Evolutionary conservation across 495 filamentous ascomycete species (phyloP), one percentile per base, ranked within the genome.

Genomic region (Lasiosphaeria miniovina): DNA sequence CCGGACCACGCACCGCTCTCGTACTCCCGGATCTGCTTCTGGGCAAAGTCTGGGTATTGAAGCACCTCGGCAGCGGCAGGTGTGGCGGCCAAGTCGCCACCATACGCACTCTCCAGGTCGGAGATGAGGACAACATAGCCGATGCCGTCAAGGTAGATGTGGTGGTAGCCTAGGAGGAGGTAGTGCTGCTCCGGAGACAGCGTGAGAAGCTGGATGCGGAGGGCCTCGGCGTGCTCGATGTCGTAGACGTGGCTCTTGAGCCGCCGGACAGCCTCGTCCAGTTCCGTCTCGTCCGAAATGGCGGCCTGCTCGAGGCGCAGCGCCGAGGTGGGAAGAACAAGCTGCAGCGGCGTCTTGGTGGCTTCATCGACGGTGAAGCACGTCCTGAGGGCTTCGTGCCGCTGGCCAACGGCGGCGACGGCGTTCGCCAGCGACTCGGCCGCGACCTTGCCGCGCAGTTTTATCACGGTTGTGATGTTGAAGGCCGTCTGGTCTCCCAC

Each of bases 321-420:
- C 1, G 36, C 32, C 0, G 65, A 35, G 0, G 32, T 15, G 6
- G 56, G n/a, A 9, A 68, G 38, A 7, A 71, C 38, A 0, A 33
- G 62, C 40, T 70, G 63, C 54, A 55, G 36, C 1, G 59, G 53
- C 35, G 58, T 15, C 34, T 57, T 49, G 49, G 48, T 52, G 15
- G 17, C 40, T 59, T 62, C 52, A 49, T 62, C 65, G 24, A 38
- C 45, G 52, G 55, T 36, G 60, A 67, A 65, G 38, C 32, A 48
- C 0, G 79, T 82, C 0, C 80, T 65, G 0, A 82, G 57, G 0
- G 77, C 59, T 59, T 83, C 80, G 55, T 84, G 80, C 4, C 72
- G 66, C 54, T 57, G 5, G 0, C 49, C 61, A 3, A 78, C 69
- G 1, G 52, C 24, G 1, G 61, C 36, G 1, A 81, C 49, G 0